phyloP scores from a whole-genome alignment of 768 basidiomycete species.

The Paxillus ammoniavirescens region DNA sequence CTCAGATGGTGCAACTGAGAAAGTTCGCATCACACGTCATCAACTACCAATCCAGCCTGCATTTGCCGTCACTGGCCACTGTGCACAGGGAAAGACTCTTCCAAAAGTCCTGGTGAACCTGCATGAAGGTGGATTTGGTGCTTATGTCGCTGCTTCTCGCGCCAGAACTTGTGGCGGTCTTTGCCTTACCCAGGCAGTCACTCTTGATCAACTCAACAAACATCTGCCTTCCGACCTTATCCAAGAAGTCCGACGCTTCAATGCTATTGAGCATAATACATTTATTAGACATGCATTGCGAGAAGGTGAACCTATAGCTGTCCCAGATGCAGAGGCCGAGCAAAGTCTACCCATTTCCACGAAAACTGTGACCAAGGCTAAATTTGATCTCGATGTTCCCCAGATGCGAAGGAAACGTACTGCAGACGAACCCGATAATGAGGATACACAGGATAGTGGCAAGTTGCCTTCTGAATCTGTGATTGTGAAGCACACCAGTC shows the following conservation, averaged over 20 bases:
- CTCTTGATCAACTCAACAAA: constrained; percentile 22
- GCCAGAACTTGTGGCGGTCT: constrained; percentile 6
- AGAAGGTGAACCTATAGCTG: background rate
- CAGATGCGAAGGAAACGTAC: no score
- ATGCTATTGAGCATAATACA: constrained; percentile 10
- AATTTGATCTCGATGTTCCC: no score
- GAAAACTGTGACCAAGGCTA: no score
- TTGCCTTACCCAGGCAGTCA: constrained; percentile 17
- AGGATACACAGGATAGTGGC: no score
- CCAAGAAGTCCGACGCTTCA: background rate
- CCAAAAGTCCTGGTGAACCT: constrained; percentile 19
- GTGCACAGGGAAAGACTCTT: constrained; percentile 31
- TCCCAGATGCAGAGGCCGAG: constrained; percentile 6
- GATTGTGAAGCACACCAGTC: no score
- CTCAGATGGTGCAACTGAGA: background rate
- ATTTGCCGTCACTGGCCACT: constrained; percentile 33
- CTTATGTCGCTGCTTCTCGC: constrained; percentile 27
- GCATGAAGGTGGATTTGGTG: constrained; percentile 21
- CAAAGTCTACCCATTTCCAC: background rate
- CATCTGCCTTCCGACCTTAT: constrained; percentile 6
- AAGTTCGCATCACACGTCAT: background rate
- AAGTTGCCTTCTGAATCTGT: no score
- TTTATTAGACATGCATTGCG: background rate
- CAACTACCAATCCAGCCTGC: constrained; percentile 28
- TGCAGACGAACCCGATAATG: no score